Evolutionary conservation across 225 moss, liverwort and hornwort species (phyloP), one percentile per base, ranked within the genome.

Genomic region (Polytrichum formosum): DNA sequence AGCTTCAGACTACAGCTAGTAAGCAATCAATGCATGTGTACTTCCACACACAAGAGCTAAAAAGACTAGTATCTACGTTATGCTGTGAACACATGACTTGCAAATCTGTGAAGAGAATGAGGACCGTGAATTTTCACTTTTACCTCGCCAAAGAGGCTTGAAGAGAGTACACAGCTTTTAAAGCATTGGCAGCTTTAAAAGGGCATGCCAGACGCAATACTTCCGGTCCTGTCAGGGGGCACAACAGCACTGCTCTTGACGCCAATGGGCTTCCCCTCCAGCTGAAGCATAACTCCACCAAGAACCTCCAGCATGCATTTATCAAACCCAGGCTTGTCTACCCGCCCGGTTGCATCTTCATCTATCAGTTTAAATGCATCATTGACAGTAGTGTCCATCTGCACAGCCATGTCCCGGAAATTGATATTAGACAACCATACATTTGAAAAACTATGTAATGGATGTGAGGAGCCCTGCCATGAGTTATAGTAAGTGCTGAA

Each of bases 251-350:
- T 91, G 70, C 77, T 91, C 26, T 58, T 72, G 19, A 88, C 80
- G 1, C 59, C 62, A 7, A 95, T 77, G 1, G 87, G 86, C 68
- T 92, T 88, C 7, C 92, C 95, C 61, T 86, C 68, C 81, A 95
- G 78, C 29, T 92, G 92, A 10, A 95, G 75, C 92, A 95, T 92
- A 13, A 92, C 0, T 18, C 95, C 87, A n/a, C 95, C 95, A 20
- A 95, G 53, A 55, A 91, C 83, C 77, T 95, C 87, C 69, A 86
- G 69, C 76, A 95, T 86, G 64, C 67, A 71, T 35, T 88, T 87
- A 22, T 85, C 63, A 69, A 91, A 95, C 5, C 2, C 84, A 64
- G 80, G n/a, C 73, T 61, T 74, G 3, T 67, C 72, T 28, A 91
- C 80, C 19, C 53, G 63, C 1, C 77, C 83, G 1, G 9, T 22